Evolutionary conservation across 2,329 filamentous ascomycete species (phyloP).

Genomic region (Fusarium nelsonii): DNA sequence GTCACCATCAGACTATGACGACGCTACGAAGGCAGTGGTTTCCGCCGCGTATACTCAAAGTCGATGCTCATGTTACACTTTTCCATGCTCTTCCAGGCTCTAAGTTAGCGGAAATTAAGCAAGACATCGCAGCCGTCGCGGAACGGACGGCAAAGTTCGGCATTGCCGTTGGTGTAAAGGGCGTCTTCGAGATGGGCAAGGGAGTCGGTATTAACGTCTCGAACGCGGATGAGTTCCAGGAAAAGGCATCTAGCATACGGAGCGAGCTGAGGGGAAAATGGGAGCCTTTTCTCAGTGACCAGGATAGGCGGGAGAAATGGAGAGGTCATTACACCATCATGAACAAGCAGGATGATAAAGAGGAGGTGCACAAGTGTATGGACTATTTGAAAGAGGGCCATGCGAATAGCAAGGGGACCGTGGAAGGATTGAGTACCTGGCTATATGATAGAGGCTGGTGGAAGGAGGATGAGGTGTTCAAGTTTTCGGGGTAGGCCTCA

Average conservation of each 20-base stretch:
- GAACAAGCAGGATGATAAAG: slow-evolving; percentile 38
- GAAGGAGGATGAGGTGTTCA: slow-evolving; percentile 4
- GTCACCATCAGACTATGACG: slow-evolving; percentile 26
- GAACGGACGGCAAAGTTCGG: not conserved
- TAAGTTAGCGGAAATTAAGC: slow-evolving; percentile 14
- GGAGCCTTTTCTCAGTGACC: slow-evolving; percentile 28
- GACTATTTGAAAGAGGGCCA: not conserved
- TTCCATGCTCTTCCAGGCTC: slow-evolving; percentile 39
- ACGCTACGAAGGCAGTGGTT: slow-evolving; percentile 32
- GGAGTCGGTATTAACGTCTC: slow-evolving; percentile 31
- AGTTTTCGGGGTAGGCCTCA: not conserved
- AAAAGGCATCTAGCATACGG: slow-evolving; percentile 5
- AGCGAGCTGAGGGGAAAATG: slow-evolving; percentile 25
- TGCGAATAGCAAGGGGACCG: slow-evolving; percentile 12
- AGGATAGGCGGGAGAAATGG: slow-evolving; percentile 30
- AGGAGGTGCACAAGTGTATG: slow-evolving; percentile 21
- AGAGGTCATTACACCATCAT: slow-evolving; percentile 37
- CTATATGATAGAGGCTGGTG: slow-evolving; percentile 34
- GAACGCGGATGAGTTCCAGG: slow-evolving; percentile 4
- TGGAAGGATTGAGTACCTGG: slow-evolving; percentile 27
- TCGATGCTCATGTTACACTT: slow-evolving; percentile 33
- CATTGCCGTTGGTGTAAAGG: not conserved
- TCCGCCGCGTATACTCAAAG: slow-evolving; percentile 25
- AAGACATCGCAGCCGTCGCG: slow-evolving; percentile 5
- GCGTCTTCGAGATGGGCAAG: slow-evolving; percentile 32